Evolutionary conservation across 306 rosid genomes (phyloP), one percentile per base, ranked within the genome.

Genomic region (Gleditsia sinensis): DNA sequence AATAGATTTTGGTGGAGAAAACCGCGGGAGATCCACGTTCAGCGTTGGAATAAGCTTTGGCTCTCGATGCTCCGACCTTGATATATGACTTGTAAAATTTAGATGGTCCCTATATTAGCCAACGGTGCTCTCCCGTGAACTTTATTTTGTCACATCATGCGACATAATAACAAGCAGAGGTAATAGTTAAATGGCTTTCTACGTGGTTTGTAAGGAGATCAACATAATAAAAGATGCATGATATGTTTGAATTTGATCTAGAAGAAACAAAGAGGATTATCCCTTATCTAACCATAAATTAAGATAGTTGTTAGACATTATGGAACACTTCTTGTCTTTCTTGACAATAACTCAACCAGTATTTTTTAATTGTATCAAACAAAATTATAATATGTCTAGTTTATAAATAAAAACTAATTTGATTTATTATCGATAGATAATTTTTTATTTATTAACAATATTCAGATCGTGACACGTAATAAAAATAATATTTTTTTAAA

Each of bases 71-170:
- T 67, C 16, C 5, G 17, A 34, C 10, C 8, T 3, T 14, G 17
- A 66, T 40, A 54, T 3, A 5, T 39, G 3, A 1, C 21, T 24
- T 2, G 14, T 1, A 55, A 28, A 71, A 39, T 37, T 60, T 57
- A 43, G 14, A 71, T 4, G 53, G 67, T 58, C 68, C 48, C 23
- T 7, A 3, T 7, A 3, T 58, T 7, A 19, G 24, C 48, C 37
- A n/a, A 11, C 36, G 2, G 45, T 49, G 51, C 16, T 62, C 59
- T 34, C 71, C 71, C 53, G 71, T 74, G 78, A 74, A 74, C 78
- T 25, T 49, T 34, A 9, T 48, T 62, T 62, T 74, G 53, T 49
- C 62, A 33, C 49, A 12, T 58, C 43, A 19, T 32, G 0, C n/a
- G 32, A 49, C 20, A 23, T 43, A 24, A 11, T 55, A 19, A 34